Evolutionary conservation across 108 stramenopile species (phyloP).

Genomic region (Chaetoceros tenuissimus): DNA sequence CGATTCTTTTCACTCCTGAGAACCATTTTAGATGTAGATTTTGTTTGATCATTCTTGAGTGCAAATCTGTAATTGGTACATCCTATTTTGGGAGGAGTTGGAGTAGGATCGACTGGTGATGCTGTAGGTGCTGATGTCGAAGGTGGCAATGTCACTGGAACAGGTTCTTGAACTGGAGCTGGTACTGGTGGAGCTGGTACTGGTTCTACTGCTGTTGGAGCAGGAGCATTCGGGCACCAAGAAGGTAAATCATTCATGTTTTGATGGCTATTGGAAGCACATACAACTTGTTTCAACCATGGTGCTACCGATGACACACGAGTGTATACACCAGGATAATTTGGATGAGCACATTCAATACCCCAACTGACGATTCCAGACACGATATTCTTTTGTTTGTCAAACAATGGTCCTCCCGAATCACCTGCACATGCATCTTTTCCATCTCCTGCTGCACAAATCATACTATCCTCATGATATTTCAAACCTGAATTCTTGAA

Average conservation of each 20-base stretch:
- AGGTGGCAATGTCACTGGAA: conserved; percentile 1
- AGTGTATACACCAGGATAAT: conserved; percentile 29
- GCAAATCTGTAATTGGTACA: too few relatives aligned
- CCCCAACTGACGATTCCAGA: conserved; percentile 41
- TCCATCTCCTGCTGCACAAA: conserved; percentile 32
- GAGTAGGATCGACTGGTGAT: too few relatives aligned
- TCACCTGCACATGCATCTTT: conserved; percentile 46
- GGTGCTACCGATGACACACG: conserved; percentile 1
- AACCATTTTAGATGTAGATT: too few relatives aligned
- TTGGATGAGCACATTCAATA: conserved; percentile 25
- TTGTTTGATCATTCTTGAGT: too few relatives aligned
- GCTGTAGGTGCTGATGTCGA: not conserved
- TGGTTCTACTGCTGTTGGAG: not conserved
- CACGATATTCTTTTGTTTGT: not conserved
- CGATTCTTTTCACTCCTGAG: too few relatives aligned
- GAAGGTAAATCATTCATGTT: not conserved
- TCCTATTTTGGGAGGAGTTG: too few relatives aligned
- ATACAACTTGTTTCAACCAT: conserved; percentile 13
- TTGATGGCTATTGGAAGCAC: conserved; percentile 7
- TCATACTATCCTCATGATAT: conserved; percentile 3
- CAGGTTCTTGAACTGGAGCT: not conserved
- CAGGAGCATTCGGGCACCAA: not conserved
- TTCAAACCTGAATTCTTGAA: not conserved
- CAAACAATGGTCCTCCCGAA: conserved; percentile 38
- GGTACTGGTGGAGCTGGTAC: not conserved